phyloP scores from a whole-genome alignment of 2,329 filamentous ascomycete species.

The Fusarium caatingaense region DNA sequence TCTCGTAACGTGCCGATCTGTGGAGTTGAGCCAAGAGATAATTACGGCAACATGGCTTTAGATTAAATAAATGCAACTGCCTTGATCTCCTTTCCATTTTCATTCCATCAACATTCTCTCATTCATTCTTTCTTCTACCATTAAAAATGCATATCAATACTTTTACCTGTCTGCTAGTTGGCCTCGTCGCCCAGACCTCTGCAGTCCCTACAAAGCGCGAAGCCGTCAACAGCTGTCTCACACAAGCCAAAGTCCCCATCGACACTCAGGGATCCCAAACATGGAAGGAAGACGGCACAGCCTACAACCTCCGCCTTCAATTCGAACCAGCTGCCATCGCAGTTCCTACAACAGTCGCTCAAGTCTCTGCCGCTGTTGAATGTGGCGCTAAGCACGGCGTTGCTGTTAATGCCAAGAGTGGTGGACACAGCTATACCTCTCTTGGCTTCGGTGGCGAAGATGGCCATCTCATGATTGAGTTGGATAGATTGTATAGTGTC shows the following conservation, averaged over 20 bases:
- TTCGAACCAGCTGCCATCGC: constrained; percentile 50
- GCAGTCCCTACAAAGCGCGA: constrained; percentile 41
- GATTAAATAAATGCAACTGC: constrained; percentile 8
- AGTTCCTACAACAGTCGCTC: constrained; percentile 49
- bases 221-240: constrained; percentile 46
- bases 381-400: constrained; percentile 58
- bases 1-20: constrained; percentile 21
- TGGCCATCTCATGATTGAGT: constrained; percentile 55
- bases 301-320: constrained; percentile 51
- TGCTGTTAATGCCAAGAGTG: constrained; percentile 63
- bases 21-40: not conserved
- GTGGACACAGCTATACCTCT: constrained; percentile 66
- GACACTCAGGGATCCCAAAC: constrained; percentile 28
- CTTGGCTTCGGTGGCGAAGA: constrained; percentile 59
- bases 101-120: not conserved
- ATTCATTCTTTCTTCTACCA: not conserved
- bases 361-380: constrained; percentile 59
- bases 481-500: constrained; percentile 55
- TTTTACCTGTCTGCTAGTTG: constrained; percentile 3
- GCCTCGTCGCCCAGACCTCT: not conserved
- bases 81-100: not conserved
- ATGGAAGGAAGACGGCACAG: constrained; percentile 51
- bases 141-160: constrained; percentile 4
- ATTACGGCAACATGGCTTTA: not conserved
- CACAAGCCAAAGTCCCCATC: constrained; percentile 43